These are phyloP conservation scores for Globisporangium carolinianum DNA, from an alignment of 352 stramenopile genomes.

Conservation along the genomic window DNA sequence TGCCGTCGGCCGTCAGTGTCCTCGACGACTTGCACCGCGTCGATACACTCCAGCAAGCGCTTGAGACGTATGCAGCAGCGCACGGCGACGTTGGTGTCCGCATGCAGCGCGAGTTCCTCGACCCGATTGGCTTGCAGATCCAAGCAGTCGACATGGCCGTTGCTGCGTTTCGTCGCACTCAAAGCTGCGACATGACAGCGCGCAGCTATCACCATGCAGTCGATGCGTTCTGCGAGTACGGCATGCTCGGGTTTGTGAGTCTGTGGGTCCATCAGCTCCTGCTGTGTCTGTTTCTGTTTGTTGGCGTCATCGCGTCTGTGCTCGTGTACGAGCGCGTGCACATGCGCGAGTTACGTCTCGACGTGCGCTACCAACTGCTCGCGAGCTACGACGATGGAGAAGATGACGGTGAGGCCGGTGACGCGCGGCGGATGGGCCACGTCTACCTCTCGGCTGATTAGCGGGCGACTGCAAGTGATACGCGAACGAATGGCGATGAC, in stretches of 20 bases:
- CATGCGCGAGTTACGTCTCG: slow-evolving; percentile 41
- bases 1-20: slow-evolving; percentile 22
- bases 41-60: slow-evolving; percentile 29
- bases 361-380: slow-evolving; percentile 69
- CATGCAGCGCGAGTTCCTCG: slow-evolving; percentile 70
- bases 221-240: slow-evolving; percentile 66
- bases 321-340: slow-evolving; percentile 77
- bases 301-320: slow-evolving; percentile 61
- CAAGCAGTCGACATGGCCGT: slow-evolving; percentile 20
- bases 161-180: slow-evolving; percentile 29
- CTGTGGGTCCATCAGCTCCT: slow-evolving; percentile 85
- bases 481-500: too few relatives aligned
- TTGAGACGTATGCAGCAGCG: slow-evolving; percentile 42
- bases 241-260: slow-evolving; percentile 77
- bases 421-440: slow-evolving; percentile 28
- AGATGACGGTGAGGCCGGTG: slow-evolving; percentile 30
- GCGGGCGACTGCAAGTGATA: neutral
- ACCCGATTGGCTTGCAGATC: slow-evolving; percentile 56
- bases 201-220: slow-evolving; percentile 38
- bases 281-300: slow-evolving; percentile 69
- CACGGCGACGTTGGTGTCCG: slow-evolving; percentile 42
- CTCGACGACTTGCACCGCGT: slow-evolving; percentile 24
- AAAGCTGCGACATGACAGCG: slow-evolving; percentile 45
- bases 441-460: slow-evolving; percentile 70
- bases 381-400: slow-evolving; percentile 60